These are phyloP conservation scores for Plasmodium ovale DNA, from an alignment of 169 alveolate genomes.

Conservation along the genomic window DNA sequence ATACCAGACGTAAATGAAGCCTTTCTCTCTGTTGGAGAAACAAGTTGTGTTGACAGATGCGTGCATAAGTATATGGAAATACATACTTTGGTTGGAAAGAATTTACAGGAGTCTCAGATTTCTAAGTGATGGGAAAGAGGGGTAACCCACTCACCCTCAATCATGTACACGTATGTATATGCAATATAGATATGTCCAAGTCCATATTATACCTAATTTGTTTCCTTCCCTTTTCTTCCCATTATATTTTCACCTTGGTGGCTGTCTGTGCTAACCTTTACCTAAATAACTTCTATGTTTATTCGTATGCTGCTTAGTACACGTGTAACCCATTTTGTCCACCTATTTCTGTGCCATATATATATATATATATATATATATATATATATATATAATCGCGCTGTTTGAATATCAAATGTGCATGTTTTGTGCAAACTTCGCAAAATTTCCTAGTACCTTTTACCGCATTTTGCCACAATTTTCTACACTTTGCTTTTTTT, in stretches of 20 bases:
- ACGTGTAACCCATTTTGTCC: too few species aligned
- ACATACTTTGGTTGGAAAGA: conserved; percentile 73
- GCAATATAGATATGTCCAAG: not conserved
- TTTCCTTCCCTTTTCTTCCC: not conserved
- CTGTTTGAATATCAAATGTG: too few species aligned
- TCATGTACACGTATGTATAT: not conserved
- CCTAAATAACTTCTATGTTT: too few species aligned
- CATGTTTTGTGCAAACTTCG: too few species aligned
- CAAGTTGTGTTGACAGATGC: conserved; percentile 87
- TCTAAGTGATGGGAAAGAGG: conserved; percentile 1
- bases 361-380: too few species aligned
- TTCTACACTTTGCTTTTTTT: too few species aligned
- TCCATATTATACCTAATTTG: not conserved
- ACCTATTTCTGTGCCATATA: too few species aligned
- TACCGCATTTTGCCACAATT: too few species aligned
- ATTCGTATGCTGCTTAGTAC: too few species aligned
- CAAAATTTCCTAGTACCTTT: too few species aligned
- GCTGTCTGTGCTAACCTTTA: too few species aligned
- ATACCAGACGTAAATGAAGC: conserved; percentile 81
- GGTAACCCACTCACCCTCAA: not conserved
- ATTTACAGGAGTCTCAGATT: conserved; percentile 61
- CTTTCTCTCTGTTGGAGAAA: conserved; percentile 84
- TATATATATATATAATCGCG: too few species aligned
- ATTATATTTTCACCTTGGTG: not conserved
- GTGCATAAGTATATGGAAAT: conserved; percentile 81